Conservation (phyloP, 768 basidiomycete genomes). For the Gautieria morchelliformis region DNA sequence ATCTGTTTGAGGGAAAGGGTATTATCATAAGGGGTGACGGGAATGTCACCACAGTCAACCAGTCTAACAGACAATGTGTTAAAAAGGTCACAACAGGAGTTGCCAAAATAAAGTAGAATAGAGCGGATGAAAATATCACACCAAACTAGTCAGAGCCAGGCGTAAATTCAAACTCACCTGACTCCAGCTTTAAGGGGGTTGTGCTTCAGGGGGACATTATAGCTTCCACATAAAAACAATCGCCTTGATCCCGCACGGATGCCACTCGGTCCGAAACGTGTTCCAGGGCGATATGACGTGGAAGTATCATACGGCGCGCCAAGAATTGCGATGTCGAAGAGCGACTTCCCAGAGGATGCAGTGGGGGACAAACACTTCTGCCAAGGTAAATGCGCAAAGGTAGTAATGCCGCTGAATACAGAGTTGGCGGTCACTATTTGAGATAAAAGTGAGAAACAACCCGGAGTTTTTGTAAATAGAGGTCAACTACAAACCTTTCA, state of each 20-base stretch:
- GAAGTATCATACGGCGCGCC: conserved; percentile 73
- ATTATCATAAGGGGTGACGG: conserved; percentile 73
- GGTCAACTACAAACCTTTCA: conserved; percentile 43
- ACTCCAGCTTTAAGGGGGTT: conserved; percentile 66
- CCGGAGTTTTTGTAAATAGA: no score
- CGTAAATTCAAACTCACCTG: conserved; percentile 17
- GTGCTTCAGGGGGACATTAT: conserved; percentile 63
- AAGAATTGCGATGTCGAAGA: conserved; percentile 76
- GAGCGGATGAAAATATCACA: background rate
- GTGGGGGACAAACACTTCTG: conserved; percentile 59
- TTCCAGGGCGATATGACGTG: conserved; percentile 73
- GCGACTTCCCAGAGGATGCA: conserved; percentile 32
- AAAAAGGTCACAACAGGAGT: no score
- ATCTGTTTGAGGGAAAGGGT: conserved; percentile 65
- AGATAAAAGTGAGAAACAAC: background rate
- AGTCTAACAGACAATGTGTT: conserved; percentile 17
- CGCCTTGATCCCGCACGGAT: conserved; percentile 74
- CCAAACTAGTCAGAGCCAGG: no score
- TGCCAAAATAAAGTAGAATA: no score
- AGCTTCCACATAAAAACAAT: conserved; percentile 65
- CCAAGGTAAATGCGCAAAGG: conserved; percentile 85
- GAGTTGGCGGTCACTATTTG: conserved; percentile 61
- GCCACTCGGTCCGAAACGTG: conserved; percentile 77
- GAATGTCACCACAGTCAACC: conserved; percentile 73
- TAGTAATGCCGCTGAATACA: conserved; percentile 72